Conservation (phyloP, 2,329 filamentous ascomycete species). For the Ampelomyces quisqualis region DNA sequence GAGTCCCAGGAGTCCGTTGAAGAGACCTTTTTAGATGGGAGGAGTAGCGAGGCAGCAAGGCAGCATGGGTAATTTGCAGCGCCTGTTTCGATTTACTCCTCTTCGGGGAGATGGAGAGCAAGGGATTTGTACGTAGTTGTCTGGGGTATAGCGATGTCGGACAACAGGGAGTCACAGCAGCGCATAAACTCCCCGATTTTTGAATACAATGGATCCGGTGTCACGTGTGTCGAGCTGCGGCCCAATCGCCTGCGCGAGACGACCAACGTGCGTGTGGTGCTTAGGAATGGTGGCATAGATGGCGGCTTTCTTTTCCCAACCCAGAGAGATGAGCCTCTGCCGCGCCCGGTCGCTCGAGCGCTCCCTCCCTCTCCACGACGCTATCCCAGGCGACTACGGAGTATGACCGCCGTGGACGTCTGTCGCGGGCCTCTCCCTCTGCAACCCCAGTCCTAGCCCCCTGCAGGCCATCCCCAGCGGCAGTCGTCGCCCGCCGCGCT, state of each 20-base stretch:
- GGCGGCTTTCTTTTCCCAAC: constrained; percentile 13
- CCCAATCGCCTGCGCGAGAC: neutral
- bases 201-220: too few species aligned
- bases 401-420: constrained; percentile 20
- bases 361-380: constrained; percentile 13
- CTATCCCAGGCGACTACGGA: constrained; percentile 10
- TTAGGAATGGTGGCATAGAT: constrained; percentile 13
- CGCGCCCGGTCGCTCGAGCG: constrained; percentile 10
- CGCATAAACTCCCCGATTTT: too few species aligned
- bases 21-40: constrained; percentile 27
- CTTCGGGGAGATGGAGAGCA: neutral
- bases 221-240: constrained; percentile 2
- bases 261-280: constrained; percentile 4
- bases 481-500: neutral
- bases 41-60: constrained; percentile 8
- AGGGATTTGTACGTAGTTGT: neutral
- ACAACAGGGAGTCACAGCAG: constrained; percentile 2
- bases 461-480: neutral
- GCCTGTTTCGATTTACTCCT: neutral
- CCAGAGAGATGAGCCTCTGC: constrained; percentile 18
- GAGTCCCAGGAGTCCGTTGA: constrained; percentile 30
- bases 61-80: too few species aligned
- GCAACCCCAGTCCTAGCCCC: constrained; percentile 7
- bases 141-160: neutral
- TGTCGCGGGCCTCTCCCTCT: constrained; percentile 12